Evolutionary conservation across 116 monocot genomes (phyloP), one percentile per base, ranked within the genome.

Genomic region (Papilionanthe hybrid): DNA sequence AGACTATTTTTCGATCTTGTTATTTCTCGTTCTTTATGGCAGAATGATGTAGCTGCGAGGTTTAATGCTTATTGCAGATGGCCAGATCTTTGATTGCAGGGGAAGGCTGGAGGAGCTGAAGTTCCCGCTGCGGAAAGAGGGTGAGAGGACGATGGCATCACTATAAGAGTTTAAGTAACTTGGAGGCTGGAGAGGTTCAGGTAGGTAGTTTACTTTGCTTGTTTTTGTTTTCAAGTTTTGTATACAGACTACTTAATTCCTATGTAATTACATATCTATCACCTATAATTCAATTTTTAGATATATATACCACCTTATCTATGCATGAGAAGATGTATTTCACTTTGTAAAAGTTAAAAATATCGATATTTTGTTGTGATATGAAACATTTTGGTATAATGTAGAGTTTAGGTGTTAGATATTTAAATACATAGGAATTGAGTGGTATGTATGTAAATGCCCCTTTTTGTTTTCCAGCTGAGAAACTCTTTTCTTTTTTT

Each of bases 121-220:
- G 53, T 47, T 27, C 11, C 60, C 32, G 76, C 57, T 86, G 72
- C 12, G 48, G 53, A 28, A 50, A 37, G 89, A 89, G 80, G 72
- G 76, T 3, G 75, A 86, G 80, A 89, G 53, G 80, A 37, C 86
- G 84, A 86, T 71, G 82, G 55, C 57, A 3, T 30, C 82, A 0
- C 30, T 75, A 69, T 29, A 68, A 47, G 84, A 89, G 53, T 12
- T 89, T 86, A 17, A n/a, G 23, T 13, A 76, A 87, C 80, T 71
- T 86, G 48, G 89, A 89, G 55, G 37, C 37, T 0, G 87, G 84
- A 68, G 87, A 89, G 78, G 30, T 75, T 76, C 44, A 89, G 87
- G 89, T 87, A 17, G 10, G 23, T 19, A n/a, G 32, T 42, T 75
- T 1, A 27, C 23, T 66, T 42, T 25, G n/a, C 48, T 82, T 18